Conservation (phyloP, 306 rosid species). For the Argentina anserina region DNA sequence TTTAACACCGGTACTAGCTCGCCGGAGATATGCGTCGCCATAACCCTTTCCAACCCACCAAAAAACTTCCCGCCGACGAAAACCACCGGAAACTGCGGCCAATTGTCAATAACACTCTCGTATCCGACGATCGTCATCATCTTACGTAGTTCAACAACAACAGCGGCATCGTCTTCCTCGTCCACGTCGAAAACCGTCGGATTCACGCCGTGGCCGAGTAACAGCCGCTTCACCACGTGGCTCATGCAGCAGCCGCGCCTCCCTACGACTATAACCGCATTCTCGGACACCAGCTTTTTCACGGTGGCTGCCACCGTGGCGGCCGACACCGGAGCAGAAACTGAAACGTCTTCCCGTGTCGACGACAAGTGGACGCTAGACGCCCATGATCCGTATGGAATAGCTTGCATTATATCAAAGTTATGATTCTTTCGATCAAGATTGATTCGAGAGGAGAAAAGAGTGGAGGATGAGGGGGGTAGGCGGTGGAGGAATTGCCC, state of each 20-base stretch:
- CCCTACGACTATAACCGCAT: conserved; percentile 70
- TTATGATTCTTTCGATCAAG: not conserved
- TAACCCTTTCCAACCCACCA: conserved; percentile 88
- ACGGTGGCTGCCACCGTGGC: conserved; percentile 2
- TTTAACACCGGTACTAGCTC: conserved; percentile 79
- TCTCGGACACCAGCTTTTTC: conserved; percentile 44
- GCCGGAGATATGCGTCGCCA: conserved; percentile 85
- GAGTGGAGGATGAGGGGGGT: not conserved
- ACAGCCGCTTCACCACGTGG: conserved; percentile 65
- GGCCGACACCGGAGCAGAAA: not conserved
- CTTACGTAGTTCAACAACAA: conserved; percentile 29
- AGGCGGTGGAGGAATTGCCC: not conserved
- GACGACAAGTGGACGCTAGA: not conserved
- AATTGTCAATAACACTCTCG: not conserved
- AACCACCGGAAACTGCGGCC: conserved; percentile 69
- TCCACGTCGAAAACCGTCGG: conserved; percentile 67
- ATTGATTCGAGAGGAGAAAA: not conserved
- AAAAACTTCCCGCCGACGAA: conserved; percentile 84
- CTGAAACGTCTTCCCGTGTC: not conserved
- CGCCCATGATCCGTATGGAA: conserved; percentile 50
- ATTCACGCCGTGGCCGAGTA: conserved; percentile 81
- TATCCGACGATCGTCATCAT: not conserved
- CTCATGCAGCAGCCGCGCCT: conserved; percentile 82
- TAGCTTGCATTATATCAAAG: conserved; percentile 56
- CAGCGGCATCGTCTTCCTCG: conserved; percentile 45